Conservation (phyloP, 2,329 filamentous ascomycete species). For the Epichloe baconii region DNA sequence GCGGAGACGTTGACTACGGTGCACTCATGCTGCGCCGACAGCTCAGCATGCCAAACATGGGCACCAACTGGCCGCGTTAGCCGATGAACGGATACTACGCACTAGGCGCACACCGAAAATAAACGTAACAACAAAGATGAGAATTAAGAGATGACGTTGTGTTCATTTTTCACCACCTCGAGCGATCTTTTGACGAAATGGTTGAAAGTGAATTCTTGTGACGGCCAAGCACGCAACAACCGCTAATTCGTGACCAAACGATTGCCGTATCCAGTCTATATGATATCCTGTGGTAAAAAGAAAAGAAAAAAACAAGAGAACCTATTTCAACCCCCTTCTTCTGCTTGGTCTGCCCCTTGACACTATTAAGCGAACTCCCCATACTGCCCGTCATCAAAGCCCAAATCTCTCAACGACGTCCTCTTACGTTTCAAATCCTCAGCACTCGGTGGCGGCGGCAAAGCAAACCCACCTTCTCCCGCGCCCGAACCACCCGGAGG, state of each 20-base stretch:
- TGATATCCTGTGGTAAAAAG: neutral
- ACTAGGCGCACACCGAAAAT: no score
- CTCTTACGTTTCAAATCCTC: constrained; percentile 48
- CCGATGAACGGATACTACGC: neutral
- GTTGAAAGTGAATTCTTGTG: neutral
- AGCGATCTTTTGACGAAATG: neutral
- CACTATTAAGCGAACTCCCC: constrained; percentile 57
- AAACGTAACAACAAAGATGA: no score
- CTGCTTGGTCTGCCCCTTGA: neutral
- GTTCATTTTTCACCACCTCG: no score
- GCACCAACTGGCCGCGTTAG: neutral
- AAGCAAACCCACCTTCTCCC: constrained; percentile 31
- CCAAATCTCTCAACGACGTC: constrained; percentile 49
- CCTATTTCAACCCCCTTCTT: neutral
- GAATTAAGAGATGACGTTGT: no score
- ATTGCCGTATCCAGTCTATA: constrained; percentile 2
- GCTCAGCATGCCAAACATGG: constrained; percentile 1
- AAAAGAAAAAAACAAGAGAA: neutral
- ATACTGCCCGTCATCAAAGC: constrained; percentile 81
- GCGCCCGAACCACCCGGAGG: constrained; percentile 36
- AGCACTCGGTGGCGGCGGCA: constrained; percentile 56
- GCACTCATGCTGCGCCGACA: neutral
- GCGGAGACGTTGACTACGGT: neutral
- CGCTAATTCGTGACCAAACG: neutral
- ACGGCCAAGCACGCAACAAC: neutral